A percentile compares a stretch with the other conserved stretches of the same genome.
These are phyloP conservation scores for Esteya vermicola DNA, from an alignment of 2,329 filamentous ascomycete species.

Conservation along the genomic window DNA sequence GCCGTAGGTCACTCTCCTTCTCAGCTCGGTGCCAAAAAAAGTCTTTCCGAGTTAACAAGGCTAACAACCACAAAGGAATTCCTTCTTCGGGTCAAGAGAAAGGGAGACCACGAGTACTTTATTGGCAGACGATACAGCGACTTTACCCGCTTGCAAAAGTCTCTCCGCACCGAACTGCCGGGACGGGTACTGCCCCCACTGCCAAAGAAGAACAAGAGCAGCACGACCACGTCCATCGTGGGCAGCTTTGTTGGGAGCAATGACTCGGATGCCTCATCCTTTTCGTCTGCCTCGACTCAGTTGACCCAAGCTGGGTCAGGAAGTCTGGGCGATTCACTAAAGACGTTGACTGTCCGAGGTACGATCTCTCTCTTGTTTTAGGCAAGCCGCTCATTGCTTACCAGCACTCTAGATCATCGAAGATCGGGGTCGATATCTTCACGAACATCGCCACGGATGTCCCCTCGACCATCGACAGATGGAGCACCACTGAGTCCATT, in stretches of 20 bases:
- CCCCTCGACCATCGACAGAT: conserved; percentile 32
- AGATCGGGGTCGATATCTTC: conserved; percentile 22
- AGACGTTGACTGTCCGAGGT: conserved; percentile 29
- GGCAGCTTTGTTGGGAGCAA: conserved; percentile 38
- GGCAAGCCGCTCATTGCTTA: no score
- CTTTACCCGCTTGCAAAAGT: conserved; percentile 67
- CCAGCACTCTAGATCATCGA: conserved; percentile 19
- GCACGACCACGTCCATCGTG: conserved; percentile 49
- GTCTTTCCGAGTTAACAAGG: no score
- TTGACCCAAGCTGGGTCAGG: conserved; percentile 21
- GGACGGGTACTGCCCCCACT: conserved; percentile 78
- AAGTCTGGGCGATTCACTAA: conserved; percentile 18
- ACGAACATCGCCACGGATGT: conserved; percentile 25
- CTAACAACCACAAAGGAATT: conserved; percentile 51
- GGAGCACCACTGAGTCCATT: conserved; percentile 15
- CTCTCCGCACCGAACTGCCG: conserved; percentile 69
- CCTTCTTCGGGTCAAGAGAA: conserved; percentile 69
- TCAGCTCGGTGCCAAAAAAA: no score
- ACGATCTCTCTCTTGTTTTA: no score
- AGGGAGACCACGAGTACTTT: conserved; percentile 61
- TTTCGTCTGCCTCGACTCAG: conserved; percentile 67
- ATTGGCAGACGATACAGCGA: conserved; percentile 80
- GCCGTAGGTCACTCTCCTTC: conserved; percentile 42
- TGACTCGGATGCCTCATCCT: conserved; percentile 64
- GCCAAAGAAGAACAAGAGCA: conserved; percentile 82